phyloP scores from a whole-genome alignment of 441 rosid species.

The Eutrema salsugineum region DNA sequence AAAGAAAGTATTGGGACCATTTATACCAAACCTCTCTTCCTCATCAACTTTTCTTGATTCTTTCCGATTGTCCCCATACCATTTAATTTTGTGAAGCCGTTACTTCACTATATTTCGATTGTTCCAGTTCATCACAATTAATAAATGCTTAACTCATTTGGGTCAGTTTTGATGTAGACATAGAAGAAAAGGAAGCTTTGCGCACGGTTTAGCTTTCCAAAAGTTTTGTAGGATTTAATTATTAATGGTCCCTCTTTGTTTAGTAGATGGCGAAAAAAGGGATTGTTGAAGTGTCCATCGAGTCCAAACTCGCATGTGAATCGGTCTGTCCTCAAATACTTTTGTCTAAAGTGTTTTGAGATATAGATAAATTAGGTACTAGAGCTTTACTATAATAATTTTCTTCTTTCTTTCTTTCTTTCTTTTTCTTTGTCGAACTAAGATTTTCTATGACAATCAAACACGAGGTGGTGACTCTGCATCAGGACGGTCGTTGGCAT shows the following conservation, averaged over 20 bases:
- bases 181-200: conserved; percentile 26
- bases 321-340: conserved; percentile 19
- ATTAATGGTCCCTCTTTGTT: conserved; percentile 18
- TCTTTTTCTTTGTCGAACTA: not conserved
- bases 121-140: conserved; percentile 2
- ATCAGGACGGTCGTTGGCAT: conserved; percentile 25
- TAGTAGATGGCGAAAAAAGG: conserved; percentile 8
- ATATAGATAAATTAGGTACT: conserved; percentile 21
- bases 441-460: conserved; percentile 3
- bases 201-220: conserved; percentile 28
- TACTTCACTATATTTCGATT: conserved; percentile 19
- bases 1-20: conserved; percentile 21
- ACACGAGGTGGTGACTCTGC: conserved; percentile 20
- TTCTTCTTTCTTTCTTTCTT: not conserved
- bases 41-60: conserved; percentile 28
- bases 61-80: conserved; percentile 19
- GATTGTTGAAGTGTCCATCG: conserved; percentile 12
- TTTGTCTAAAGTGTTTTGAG: conserved; percentile 24
- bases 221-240: conserved; percentile 16
- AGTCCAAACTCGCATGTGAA: conserved; percentile 28
- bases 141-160: conserved; percentile 19
- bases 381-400: conserved; percentile 21
- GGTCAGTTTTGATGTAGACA: conserved; percentile 30
- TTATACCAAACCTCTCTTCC: not conserved
- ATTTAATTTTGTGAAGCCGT: conserved; percentile 27